Conservation (phyloP, 495 filamentous ascomycete species). For the Zalerion maritima region DNA sequence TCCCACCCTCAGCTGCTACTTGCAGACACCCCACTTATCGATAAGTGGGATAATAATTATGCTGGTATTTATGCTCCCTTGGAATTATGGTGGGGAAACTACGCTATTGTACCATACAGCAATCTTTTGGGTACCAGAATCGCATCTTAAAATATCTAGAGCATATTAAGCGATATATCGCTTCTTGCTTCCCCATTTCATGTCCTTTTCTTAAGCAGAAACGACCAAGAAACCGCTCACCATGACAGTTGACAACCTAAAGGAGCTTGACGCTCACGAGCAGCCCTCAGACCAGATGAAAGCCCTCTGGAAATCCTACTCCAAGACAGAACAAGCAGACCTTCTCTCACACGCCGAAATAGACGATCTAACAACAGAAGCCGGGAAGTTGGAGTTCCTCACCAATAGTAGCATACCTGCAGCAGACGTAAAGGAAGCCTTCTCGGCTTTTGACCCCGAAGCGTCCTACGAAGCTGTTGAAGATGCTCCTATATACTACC, state of each 20-base stretch:
- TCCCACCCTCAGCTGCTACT: too few relatives aligned
- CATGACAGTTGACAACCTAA: conserved; percentile 27
- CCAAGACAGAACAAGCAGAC: conserved; percentile 25
- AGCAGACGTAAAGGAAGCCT: conserved; percentile 21
- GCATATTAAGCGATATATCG: conserved; percentile 7
- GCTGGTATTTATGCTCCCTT: too few relatives aligned
- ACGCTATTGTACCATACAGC: too few relatives aligned
- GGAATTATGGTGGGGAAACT: too few relatives aligned
- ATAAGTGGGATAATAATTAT: too few relatives aligned
- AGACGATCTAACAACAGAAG: conserved; percentile 23
- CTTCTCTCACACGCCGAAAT: conserved; percentile 23
- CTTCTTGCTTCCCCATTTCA: conserved; percentile 8
- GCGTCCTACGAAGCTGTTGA: conserved; percentile 11
- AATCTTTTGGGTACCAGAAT: too few relatives aligned
- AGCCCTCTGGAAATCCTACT: conserved; percentile 44
- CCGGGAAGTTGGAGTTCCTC: conserved; percentile 17
- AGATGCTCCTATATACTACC: conserved; percentile 33
- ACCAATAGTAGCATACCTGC: conserved; percentile 21
- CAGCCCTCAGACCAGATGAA: conserved; percentile 51
- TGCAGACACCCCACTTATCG: too few relatives aligned
- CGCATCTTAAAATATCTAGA: too few relatives aligned
- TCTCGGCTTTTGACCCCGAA: conserved; percentile 17
- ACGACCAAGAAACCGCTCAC: conserved; percentile 2
- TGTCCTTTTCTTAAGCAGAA: too few relatives aligned
- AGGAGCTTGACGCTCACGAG: conserved; percentile 51